Evolutionary conservation across 2,329 filamentous ascomycete genomes (phyloP).

Genomic region (Coniochaeta pulveracea): DNA sequence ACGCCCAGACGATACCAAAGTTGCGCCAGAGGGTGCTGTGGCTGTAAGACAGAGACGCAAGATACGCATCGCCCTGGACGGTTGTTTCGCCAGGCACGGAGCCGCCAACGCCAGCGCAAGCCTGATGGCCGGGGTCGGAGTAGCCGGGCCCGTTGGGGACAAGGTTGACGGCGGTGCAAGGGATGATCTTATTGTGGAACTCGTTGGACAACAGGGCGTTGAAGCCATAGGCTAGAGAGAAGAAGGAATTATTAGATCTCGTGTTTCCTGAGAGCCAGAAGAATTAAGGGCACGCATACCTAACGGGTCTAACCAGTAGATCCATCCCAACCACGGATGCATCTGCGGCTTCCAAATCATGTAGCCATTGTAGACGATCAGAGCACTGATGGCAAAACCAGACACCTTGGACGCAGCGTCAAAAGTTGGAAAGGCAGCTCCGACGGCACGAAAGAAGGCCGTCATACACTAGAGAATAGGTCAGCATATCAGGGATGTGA

Average conservation of each 20-base stretch:
- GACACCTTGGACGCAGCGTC: slow-evolving; percentile 48
- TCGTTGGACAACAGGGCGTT: slow-evolving; percentile 61
- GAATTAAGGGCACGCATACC: too few relatives aligned
- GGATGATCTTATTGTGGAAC: slow-evolving; percentile 45
- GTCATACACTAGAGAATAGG: slow-evolving; percentile 34
- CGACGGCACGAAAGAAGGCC: slow-evolving; percentile 43
- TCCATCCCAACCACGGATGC: slow-evolving; percentile 52
- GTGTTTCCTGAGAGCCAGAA: too few relatives aligned
- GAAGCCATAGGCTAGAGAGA: slow-evolving; percentile 62
- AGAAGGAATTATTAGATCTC: too few relatives aligned
- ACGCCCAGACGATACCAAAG: slow-evolving; percentile 51
- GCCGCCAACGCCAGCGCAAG: slow-evolving; percentile 48
- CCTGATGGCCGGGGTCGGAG: slow-evolving; percentile 26
- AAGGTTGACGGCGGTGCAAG: slow-evolving; percentile 36
- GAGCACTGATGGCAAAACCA: slow-evolving; percentile 34
- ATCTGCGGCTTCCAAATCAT: slow-evolving; percentile 50
- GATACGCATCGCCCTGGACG: slow-evolving; percentile 47
- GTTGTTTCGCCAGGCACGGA: slow-evolving; percentile 33
- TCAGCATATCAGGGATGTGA: background rate
- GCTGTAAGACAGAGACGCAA: slow-evolving; percentile 41
- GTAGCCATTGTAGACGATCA: slow-evolving; percentile 53
- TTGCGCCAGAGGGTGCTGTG: slow-evolving; percentile 45
- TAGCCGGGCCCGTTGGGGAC: slow-evolving; percentile 40
- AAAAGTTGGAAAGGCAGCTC: slow-evolving; percentile 43
- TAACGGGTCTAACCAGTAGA: slow-evolving; percentile 55